Evolutionary conservation across 2,329 filamentous ascomycete species (phyloP).

Genomic region (Talaromyces amestolkiae): DNA sequence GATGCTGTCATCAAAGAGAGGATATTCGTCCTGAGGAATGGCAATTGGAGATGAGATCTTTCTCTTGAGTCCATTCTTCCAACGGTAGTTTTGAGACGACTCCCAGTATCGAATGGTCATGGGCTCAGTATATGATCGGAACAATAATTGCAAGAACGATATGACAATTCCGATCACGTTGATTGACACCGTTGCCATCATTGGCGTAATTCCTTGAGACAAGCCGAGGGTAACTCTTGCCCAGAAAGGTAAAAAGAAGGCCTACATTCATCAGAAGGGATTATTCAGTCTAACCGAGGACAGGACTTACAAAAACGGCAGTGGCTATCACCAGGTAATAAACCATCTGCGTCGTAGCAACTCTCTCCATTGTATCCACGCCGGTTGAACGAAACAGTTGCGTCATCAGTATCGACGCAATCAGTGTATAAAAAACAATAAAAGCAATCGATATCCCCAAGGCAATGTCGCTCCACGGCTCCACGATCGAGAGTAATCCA

Average conservation of each 20-base stretch:
- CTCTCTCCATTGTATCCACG: slow-evolving; percentile 24
- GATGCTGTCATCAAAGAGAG: background rate
- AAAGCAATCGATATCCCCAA: slow-evolving; percentile 22
- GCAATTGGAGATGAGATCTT: slow-evolving; percentile 11
- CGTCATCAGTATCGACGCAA: slow-evolving; percentile 20
- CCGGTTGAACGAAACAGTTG: slow-evolving; percentile 24
- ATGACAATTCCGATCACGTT: slow-evolving; percentile 27
- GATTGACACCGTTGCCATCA: slow-evolving; percentile 26
- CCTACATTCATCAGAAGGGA: slow-evolving; percentile 10
- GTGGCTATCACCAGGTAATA: slow-evolving; percentile 27
- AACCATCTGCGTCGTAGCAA: slow-evolving; percentile 26
- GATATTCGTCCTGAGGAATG: slow-evolving; percentile 1
- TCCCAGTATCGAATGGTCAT: slow-evolving; percentile 10
- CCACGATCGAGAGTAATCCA: slow-evolving; percentile 22
- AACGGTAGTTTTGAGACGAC: background rate
- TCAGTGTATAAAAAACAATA: slow-evolving; percentile 22
- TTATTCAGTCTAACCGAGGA: background rate
- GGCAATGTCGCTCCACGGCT: slow-evolving; percentile 26
- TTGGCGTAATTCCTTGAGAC: slow-evolving; percentile 17
- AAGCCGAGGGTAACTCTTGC: slow-evolving; percentile 5
- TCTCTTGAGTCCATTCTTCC: slow-evolving; percentile 2
- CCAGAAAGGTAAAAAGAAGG: slow-evolving; percentile 27
- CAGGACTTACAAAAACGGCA: slow-evolving; percentile 25
- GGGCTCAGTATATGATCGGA: slow-evolving; percentile 20
- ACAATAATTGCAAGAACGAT: slow-evolving; percentile 25